Evolutionary conservation across 2,329 filamentous ascomycete genomes (phyloP).

Genomic region (Colletotrichum scovillei): DNA sequence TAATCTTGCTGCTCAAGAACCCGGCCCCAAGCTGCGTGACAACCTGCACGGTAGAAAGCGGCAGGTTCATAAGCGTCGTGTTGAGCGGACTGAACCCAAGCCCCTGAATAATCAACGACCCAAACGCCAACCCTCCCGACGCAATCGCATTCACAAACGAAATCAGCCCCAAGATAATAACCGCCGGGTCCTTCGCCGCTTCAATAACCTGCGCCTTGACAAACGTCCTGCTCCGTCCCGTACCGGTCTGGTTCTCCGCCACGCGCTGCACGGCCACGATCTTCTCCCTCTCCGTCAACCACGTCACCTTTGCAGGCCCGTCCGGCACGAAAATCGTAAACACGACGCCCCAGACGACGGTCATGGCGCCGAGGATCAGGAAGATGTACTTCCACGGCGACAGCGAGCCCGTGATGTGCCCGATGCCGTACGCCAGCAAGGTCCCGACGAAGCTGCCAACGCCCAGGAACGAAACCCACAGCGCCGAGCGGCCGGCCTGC

Average conservation of each 20-base stretch:
- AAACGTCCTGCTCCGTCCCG: constrained; percentile 20
- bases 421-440: constrained; percentile 48
- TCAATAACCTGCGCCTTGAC: constrained; percentile 36
- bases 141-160: constrained; percentile 31
- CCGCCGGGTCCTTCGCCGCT: constrained; percentile 36
- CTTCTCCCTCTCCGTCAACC: constrained; percentile 44
- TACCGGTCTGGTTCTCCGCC: constrained; percentile 43
- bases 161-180: constrained; percentile 40
- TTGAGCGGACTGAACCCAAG: constrained; percentile 66
- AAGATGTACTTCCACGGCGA: constrained; percentile 49
- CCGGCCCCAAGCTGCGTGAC: constrained; percentile 25
- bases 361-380: constrained; percentile 47
- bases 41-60: constrained; percentile 40
- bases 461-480: constrained; percentile 52
- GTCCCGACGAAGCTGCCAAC: constrained; percentile 48
- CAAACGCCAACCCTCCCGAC: constrained; percentile 22
- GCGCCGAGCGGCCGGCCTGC: constrained; percentile 49
- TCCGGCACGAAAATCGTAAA: constrained; percentile 45
- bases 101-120: constrained; percentile 59
- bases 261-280: constrained; percentile 43
- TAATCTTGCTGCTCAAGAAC: constrained; percentile 24
- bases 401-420: constrained; percentile 42
- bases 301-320: constrained; percentile 43
- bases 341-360: constrained; percentile 40
- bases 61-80: constrained; percentile 68